Evolutionary conservation across 2,329 filamentous ascomycete species (phyloP).

Genomic region (Penicillium vulpinum): DNA sequence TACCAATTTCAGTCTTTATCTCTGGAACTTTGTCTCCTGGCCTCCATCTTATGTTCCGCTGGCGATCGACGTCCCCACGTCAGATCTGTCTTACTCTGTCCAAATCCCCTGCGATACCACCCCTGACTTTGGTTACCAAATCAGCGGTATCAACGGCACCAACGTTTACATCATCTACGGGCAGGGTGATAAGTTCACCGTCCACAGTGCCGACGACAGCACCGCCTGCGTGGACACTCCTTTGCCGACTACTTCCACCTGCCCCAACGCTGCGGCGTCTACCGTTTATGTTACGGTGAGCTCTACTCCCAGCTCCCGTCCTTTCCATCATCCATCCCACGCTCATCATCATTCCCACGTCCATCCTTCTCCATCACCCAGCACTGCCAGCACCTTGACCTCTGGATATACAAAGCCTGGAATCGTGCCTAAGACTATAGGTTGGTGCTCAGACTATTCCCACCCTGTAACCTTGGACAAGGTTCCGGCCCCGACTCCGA

Average conservation of each 20-base stretch:
- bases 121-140: slow-evolving; percentile 44
- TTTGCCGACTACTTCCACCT: slow-evolving; percentile 17
- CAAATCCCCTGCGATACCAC: slow-evolving; percentile 42
- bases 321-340: slow-evolving; percentile 7
- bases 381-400: slow-evolving; percentile 10
- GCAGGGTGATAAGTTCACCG: slow-evolving; percentile 43
- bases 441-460: slow-evolving; percentile 28
- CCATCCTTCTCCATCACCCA: slow-evolving; percentile 14
- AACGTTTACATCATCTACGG: slow-evolving; percentile 49
- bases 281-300: slow-evolving; percentile 29
- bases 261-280: slow-evolving; percentile 16
- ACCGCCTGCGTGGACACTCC: slow-evolving; percentile 29
- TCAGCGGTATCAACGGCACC: slow-evolving; percentile 50
- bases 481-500: slow-evolving; percentile 10
- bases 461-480: slow-evolving; percentile 27
- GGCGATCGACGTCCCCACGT: slow-evolving; percentile 38
- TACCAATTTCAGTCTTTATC: slow-evolving; percentile 42
- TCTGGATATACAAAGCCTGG: slow-evolving; percentile 22
- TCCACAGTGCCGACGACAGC: slow-evolving; percentile 17
- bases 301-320: slow-evolving; percentile 21
- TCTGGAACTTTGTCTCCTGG: slow-evolving; percentile 50
- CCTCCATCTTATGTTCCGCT: slow-evolving; percentile 44
- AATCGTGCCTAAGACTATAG: slow-evolving; percentile 29
- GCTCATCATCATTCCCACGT: slow-evolving; percentile 1
- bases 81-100: slow-evolving; percentile 34